A percentile compares a stretch with the other conserved stretches of the same genome.
phyloP scores from a whole-genome alignment of 306 rosid species.

The Vigna trinervia region DNA sequence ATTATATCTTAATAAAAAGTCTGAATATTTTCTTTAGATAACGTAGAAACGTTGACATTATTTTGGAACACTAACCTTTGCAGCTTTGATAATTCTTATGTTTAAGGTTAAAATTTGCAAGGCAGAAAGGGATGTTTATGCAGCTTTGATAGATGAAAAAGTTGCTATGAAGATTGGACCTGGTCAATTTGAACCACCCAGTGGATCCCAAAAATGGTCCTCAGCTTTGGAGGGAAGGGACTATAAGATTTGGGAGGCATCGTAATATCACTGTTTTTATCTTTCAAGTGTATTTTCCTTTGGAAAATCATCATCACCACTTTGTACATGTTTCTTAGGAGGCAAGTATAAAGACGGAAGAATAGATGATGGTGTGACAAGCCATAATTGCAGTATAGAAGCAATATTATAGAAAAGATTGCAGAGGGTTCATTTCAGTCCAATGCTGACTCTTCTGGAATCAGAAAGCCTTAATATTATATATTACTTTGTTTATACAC shows the following conservation, averaged over 20 bases:
- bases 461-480: constrained; percentile 40
- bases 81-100: constrained; percentile 8
- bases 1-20: constrained; percentile 18
- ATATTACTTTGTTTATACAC: constrained; percentile 24
- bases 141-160: constrained; percentile 71
- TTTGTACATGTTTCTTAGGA: constrained; percentile 23
- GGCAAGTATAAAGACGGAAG: not conserved
- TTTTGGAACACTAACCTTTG: constrained; percentile 29
- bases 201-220: constrained; percentile 66
- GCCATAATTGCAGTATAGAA: constrained; percentile 24
- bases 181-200: constrained; percentile 84
- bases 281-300: constrained; percentile 22
- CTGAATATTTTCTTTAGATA: not conserved
- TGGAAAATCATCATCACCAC: constrained; percentile 11
- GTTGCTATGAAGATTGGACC: constrained; percentile 94
- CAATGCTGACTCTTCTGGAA: constrained; percentile 37
- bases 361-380: constrained; percentile 7
- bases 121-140: constrained; percentile 94
- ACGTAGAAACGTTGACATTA: not conserved
- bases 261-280: constrained; percentile 38
- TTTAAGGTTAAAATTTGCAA: constrained; percentile 70
- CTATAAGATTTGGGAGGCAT: constrained; percentile 86
- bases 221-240: constrained; percentile 69
- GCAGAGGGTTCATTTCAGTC: constrained; percentile 37
- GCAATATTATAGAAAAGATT: constrained; percentile 35